A percentile compares a stretch with the other conserved stretches of the same genome.
Conservation (phyloP, 2,329 filamentous ascomycete genomes). For the Paecilomyces variotii region DNA sequence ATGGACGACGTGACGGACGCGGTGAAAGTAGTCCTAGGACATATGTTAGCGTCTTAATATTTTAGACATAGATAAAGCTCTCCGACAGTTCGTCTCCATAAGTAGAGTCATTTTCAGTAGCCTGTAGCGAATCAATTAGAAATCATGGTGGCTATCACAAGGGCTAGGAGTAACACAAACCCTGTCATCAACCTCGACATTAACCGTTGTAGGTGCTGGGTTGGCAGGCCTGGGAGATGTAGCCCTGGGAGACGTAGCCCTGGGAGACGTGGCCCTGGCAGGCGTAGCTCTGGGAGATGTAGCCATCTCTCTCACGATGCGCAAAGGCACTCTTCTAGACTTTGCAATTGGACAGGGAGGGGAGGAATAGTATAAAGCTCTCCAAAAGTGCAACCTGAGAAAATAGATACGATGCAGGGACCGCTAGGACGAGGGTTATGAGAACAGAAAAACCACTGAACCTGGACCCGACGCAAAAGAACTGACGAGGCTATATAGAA, state of each 20-base stretch:
- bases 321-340: background rate
- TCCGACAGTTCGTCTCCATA: slow-evolving; percentile 1
- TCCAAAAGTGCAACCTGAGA: background rate
- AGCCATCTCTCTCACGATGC: background rate
- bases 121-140: background rate
- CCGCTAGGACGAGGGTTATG: background rate
- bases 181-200: background rate
- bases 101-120: background rate
- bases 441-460: background rate
- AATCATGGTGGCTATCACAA: background rate
- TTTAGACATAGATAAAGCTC: background rate
- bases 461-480: background rate
- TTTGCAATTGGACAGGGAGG: background rate
- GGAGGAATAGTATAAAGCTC: background rate
- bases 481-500: background rate
- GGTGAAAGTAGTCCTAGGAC: background rate
- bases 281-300: background rate
- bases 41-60: background rate
- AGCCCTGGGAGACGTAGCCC: background rate
- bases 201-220: background rate
- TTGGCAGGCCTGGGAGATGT: background rate
- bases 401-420: background rate
- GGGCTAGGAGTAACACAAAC: background rate
- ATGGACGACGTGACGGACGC: slow-evolving; percentile 1
- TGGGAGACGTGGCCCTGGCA: background rate